A percentile compares a stretch with the other conserved stretches of the same genome.
These are phyloP conservation scores for Limonomyces culmigenus DNA, from an alignment of 1,284 basidiomycete species.

Conservation along the genomic window DNA sequence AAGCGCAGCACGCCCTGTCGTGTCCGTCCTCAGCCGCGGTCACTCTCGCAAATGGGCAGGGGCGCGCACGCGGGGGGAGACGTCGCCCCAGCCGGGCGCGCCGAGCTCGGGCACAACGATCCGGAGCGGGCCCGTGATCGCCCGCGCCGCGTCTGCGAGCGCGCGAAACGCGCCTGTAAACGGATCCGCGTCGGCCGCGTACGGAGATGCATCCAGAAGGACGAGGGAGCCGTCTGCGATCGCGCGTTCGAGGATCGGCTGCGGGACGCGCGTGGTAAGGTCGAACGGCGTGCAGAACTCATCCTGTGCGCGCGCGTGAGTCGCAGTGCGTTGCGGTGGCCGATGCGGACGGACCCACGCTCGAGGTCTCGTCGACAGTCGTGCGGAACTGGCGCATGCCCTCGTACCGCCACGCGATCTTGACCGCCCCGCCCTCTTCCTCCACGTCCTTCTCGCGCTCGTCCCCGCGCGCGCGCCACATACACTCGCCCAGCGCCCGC, in stretches of 20 bases:
- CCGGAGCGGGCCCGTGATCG: conserved; percentile 25
- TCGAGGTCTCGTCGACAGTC: conserved; percentile 39
- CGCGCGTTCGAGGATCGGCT: conserved; percentile 26
- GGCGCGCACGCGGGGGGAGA: no score
- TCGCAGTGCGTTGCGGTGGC: conserved; percentile 18
- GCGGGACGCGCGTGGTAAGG: conserved; percentile 42
- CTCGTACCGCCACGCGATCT: conserved; percentile 95
- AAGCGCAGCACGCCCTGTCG: conserved; percentile 62
- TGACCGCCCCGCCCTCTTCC: conserved; percentile 37
- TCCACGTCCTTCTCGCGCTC: conserved; percentile 9
- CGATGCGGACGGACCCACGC: neutral
- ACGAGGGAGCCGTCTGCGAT: conserved; percentile 19
- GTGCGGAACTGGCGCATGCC: conserved; percentile 85
- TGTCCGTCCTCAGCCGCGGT: no score
- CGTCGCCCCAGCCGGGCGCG: conserved; percentile 54
- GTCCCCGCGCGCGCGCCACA: conserved; percentile 47
- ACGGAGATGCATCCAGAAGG: no score
- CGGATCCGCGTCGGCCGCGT: no score
- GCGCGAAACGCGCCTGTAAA: conserved; percentile 10
- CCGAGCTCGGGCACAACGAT: conserved; percentile 61
- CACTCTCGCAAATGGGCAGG: no score
- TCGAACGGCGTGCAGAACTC: conserved; percentile 62
- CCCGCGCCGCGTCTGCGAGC: conserved; percentile 6
- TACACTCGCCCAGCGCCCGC: conserved; percentile 48
- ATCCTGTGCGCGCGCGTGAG: conserved; percentile 8